These are phyloP conservation scores for Fusarium buxicola DNA, from an alignment of 2,329 filamentous ascomycete species.

Conservation along the genomic window DNA sequence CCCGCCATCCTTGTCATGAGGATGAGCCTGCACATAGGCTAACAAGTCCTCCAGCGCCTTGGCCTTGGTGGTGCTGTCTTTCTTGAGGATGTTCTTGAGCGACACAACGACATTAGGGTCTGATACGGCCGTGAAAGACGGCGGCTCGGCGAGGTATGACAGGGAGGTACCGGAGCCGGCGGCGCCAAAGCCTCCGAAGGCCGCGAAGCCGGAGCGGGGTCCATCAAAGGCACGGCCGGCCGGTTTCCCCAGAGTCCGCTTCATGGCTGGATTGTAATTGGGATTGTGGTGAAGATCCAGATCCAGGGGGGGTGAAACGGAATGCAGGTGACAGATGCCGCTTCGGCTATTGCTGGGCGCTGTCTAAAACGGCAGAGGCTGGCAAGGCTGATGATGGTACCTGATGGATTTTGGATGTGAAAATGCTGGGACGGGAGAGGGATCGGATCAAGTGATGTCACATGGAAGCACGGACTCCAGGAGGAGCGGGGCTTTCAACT, in stretches of 20 bases:
- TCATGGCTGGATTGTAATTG: constrained; percentile 38
- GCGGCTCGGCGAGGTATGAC: constrained; percentile 89
- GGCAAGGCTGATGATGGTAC: constrained; percentile 38
- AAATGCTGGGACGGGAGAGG: constrained; percentile 38
- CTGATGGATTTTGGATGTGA: constrained; percentile 39
- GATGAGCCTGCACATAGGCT: constrained; percentile 67
- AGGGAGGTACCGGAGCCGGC: constrained; percentile 65
- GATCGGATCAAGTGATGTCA: constrained; percentile 46
- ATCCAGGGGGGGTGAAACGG: constrained; percentile 7
- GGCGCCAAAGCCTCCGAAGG: constrained; percentile 46
- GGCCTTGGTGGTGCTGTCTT: constrained; percentile 90
- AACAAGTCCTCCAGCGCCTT: constrained; percentile 91
- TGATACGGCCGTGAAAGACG: constrained; percentile 80
- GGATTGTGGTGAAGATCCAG: constrained; percentile 1
- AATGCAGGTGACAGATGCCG: constrained; percentile 23
- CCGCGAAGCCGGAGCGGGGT: constrained; percentile 42
- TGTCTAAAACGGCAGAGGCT: constrained; percentile 16
- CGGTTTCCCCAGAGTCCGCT: constrained; percentile 46
- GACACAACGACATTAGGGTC: constrained; percentile 86
- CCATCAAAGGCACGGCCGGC: constrained; percentile 42
- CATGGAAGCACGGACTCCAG: constrained; percentile 40
- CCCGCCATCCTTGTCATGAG: constrained; percentile 66
- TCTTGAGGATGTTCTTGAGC: constrained; percentile 94
- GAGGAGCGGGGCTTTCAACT: constrained; percentile 17
- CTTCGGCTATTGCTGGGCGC: constrained; percentile 24